These are phyloP conservation scores for Bassia scoparia DNA, from an alignment of 148 eudicot species.

Conservation along the genomic window DNA sequence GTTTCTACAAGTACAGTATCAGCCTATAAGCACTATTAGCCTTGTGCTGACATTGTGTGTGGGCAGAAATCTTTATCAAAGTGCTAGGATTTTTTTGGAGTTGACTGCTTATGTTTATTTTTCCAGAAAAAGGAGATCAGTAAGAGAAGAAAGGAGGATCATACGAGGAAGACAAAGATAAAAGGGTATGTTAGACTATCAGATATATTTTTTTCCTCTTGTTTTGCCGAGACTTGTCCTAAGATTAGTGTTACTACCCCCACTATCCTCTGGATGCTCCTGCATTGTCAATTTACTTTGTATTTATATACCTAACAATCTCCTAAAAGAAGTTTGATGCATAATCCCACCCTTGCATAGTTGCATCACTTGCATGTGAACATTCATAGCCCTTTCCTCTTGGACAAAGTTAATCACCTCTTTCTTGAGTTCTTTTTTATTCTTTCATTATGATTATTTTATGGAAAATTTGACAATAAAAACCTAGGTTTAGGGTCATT, in stretches of 20 bases:
- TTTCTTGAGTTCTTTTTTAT: neutral
- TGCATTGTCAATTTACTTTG: neutral
- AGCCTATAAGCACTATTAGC: no score
- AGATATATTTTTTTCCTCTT: neutral
- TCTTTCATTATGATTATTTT: neutral
- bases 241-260: neutral
- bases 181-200: slow-evolving; percentile 45
- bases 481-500: no score
- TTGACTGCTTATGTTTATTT: slow-evolving; percentile 10
- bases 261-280: neutral
- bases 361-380: neutral
- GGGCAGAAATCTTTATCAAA: neutral
- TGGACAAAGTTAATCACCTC: neutral
- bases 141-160: slow-evolving; percentile 85
- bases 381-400: neutral
- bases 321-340: no score
- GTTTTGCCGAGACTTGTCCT: neutral
- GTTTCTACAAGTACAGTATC: no score
- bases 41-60: no score
- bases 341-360: no score
- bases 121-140: slow-evolving; percentile 73
- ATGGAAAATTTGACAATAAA: no score
- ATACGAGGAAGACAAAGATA: slow-evolving; percentile 67
- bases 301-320: neutral
- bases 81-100: neutral